Conservation (phyloP, 345 rosid genomes). For the Eucalyptus erythrocorys region DNA sequence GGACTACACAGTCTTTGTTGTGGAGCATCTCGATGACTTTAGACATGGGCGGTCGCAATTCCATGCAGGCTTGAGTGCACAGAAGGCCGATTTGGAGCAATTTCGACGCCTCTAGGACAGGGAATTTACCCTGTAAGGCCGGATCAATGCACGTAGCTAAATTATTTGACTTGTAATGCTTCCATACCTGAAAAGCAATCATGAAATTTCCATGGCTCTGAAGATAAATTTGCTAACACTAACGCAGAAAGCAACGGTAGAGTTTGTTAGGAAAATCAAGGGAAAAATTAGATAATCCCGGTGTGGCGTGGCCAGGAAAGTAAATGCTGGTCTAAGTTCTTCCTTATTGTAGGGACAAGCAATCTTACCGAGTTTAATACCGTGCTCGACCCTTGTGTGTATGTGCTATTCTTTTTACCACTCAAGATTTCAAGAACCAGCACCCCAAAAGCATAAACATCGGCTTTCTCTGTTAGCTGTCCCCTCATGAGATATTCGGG, state of each 20-base stretch:
- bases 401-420: conserved; percentile 48
- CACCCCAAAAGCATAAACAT: conserved; percentile 78
- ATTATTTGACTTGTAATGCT: conserved; percentile 34
- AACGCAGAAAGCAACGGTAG: neutral
- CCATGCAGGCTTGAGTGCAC: conserved; percentile 60
- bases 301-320: neutral
- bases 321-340: neutral
- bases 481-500: conserved; percentile 69
- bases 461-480: conserved; percentile 62
- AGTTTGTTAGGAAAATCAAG: neutral
- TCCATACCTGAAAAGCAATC: conserved; percentile 46
- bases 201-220: neutral
- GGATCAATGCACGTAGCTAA: conserved; percentile 21
- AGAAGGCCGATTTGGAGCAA: conserved; percentile 58
- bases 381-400: conserved; percentile 36
- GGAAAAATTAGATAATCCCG: neutral
- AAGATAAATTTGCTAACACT: neutral
- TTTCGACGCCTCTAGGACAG: conserved; percentile 25
- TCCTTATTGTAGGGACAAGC: neutral
- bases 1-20: conserved; percentile 11
- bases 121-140: conserved; percentile 8
- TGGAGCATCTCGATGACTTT: conserved; percentile 42
- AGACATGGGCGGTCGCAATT: conserved; percentile 50
- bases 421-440: conserved; percentile 49
- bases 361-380: conserved; percentile 32